Conservation (phyloP, 371 early-diverging fungal species). For the Mucor irregularis region DNA sequence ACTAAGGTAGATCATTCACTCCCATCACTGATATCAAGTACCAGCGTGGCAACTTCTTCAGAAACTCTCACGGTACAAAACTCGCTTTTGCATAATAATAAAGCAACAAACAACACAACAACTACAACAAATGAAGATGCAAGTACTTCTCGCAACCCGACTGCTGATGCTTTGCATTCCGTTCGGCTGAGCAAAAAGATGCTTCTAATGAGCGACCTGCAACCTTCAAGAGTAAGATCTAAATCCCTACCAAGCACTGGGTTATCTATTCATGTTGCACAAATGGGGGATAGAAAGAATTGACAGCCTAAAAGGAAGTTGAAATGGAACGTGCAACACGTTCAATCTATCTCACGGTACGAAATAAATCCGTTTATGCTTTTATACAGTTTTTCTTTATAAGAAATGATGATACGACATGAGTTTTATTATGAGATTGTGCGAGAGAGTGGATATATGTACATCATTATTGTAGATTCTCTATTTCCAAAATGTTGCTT, state of each 20-base stretch:
- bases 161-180: slow-evolving; percentile 9
- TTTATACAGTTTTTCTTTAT: neutral
- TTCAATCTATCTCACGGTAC: too few species aligned
- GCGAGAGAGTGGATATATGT: slow-evolving; percentile 1
- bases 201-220: slow-evolving; percentile 6
- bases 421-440: neutral
- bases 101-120: neutral
- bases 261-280: neutral
- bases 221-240: slow-evolving; percentile 14
- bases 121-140: neutral
- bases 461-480: neutral
- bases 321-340: too few species aligned
- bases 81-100: too few species aligned
- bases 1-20: slow-evolving; percentile 13
- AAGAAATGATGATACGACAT: neutral
- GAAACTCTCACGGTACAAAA: slow-evolving; percentile 5
- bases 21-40: neutral
- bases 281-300: neutral
- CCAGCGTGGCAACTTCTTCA: neutral
- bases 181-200: slow-evolving; percentile 20
- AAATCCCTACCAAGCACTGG: slow-evolving; percentile 25
- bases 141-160: too few species aligned
- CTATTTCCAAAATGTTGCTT: neutral
- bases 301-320: too few species aligned
- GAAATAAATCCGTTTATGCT: neutral